Base-by-base conservation (phyloP, 2,329 filamentous ascomycete species). In the Botrytis hyacinthi region DNA sequence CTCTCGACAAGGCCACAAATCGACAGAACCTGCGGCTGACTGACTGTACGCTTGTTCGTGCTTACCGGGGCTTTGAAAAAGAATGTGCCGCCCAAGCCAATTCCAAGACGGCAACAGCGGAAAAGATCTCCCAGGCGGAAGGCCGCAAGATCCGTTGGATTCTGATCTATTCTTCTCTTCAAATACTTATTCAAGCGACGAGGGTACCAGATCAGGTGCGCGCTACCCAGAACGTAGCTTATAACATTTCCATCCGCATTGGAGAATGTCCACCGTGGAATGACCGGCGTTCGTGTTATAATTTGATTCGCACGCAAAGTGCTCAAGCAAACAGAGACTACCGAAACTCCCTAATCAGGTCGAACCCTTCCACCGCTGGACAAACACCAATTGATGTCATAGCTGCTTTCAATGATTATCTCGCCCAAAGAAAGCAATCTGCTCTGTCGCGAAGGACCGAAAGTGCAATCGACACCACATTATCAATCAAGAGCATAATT, bases 141-240 rank as follows among this genome's bases (percentile, higher is more conserved):
- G 92, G 89, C 1, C 89, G 93, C 59, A 95, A 94, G 81, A 87
- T 94, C 26, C 87, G 93, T 57, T 96, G 93, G 93, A 88, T 95
- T 44, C 80, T 95, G 51, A 86, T 95, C 10, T 95, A 95, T 78
- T 87, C 89, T 29, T 86, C 89, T 5, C 87, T 93, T 73, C 93
- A 96, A 80, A 90, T 90, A n/a, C 85, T 96, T 1, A 86, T 87
- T 16, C 88, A 88, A 71, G 89, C 90, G 54, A 91, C 89, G 0
- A 83, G 87, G 48, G 84, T 87, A 0, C 90, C 93, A 0, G 80
- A 83, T 8, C 89, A 92, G 77, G 89, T 93, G 42, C 84, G 85
- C 26, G 87, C 91, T 72, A 83, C 84, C 0, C 83, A 86, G 1
- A 84, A 84, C 22, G 85, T 89, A 1, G 83, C 85, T 0, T 95